A percentile compares a stretch with the other conserved stretches of the same genome.
These are phyloP conservation scores for Arctium lappa DNA, from an alignment of 129 eudicot genomes.

Conservation along the genomic window DNA sequence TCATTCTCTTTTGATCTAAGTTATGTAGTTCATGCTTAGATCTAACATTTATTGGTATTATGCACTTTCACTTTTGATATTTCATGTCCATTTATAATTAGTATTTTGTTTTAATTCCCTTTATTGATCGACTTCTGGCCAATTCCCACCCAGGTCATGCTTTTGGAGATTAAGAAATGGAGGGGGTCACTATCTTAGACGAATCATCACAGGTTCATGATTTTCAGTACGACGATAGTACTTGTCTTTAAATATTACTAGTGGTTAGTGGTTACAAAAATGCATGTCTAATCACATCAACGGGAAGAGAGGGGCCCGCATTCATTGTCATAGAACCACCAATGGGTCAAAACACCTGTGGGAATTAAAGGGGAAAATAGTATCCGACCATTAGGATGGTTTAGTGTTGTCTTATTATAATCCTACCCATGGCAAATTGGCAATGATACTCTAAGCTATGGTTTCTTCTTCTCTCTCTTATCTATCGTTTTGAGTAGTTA, in stretches of 20 bases:
- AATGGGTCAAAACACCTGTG: background rate
- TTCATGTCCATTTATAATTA: background rate
- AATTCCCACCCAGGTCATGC: too few relatives aligned
- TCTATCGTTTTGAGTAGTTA: background rate
- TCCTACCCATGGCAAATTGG: background rate
- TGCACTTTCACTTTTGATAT: background rate
- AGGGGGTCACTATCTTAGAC: constrained; percentile 22
- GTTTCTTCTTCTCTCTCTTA: constrained; percentile 4
- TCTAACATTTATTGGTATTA: background rate
- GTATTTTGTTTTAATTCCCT: too few relatives aligned
- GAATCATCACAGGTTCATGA: constrained; percentile 1
- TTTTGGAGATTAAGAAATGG: background rate
- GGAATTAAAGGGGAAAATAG: background rate
- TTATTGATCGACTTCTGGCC: too few relatives aligned
- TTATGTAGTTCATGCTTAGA: too few relatives aligned
- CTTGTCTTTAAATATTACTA: constrained; percentile 16
- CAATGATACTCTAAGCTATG: background rate
- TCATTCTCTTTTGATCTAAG: background rate
- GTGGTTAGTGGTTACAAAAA: background rate
- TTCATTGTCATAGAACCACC: background rate
- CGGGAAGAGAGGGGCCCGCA: background rate
- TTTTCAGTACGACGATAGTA: constrained; percentile 24
- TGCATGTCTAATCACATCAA: constrained; percentile 29
- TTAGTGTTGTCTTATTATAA: background rate
- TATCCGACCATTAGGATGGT: background rate